These are phyloP conservation scores for Sarcodon aspratus DNA, from an alignment of 768 basidiomycete species.

Conservation along the genomic window DNA sequence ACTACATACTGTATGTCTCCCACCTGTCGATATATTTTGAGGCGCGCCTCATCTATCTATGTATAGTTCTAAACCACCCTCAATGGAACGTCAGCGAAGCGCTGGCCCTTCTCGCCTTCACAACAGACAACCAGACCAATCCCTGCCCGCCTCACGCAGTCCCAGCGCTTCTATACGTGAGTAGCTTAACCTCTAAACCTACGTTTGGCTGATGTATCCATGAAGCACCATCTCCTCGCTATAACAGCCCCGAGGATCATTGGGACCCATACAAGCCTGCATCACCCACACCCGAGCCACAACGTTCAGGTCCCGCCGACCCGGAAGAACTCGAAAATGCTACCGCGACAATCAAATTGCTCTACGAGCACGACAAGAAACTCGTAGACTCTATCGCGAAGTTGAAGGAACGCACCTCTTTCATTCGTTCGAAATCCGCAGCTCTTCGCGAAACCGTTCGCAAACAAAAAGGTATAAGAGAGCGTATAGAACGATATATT, in stretches of 20 bases:
- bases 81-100: too few species aligned
- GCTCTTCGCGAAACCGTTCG: neutral
- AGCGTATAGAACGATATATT: neutral
- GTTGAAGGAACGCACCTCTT: neutral
- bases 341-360: neutral
- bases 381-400: neutral
- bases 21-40: too few species aligned
- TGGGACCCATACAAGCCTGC: neutral
- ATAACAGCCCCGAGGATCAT: neutral
- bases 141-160: too few species aligned
- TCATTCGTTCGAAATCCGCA: neutral
- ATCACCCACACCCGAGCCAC: neutral
- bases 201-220: too few species aligned
- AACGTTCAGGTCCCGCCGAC: neutral
- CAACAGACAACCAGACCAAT: too few species aligned
- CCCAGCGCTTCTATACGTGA: too few species aligned
- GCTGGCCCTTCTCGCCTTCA: too few species aligned
- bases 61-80: too few species aligned
- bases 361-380: neutral
- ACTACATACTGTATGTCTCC: too few species aligned
- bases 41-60: too few species aligned
- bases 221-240: too few species aligned
- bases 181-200: too few species aligned
- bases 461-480: neutral
- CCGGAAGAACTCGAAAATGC: neutral